Evolutionary conservation across 345 rosid genomes (phyloP).

Genomic region (Bretschneidera sinensis): DNA sequence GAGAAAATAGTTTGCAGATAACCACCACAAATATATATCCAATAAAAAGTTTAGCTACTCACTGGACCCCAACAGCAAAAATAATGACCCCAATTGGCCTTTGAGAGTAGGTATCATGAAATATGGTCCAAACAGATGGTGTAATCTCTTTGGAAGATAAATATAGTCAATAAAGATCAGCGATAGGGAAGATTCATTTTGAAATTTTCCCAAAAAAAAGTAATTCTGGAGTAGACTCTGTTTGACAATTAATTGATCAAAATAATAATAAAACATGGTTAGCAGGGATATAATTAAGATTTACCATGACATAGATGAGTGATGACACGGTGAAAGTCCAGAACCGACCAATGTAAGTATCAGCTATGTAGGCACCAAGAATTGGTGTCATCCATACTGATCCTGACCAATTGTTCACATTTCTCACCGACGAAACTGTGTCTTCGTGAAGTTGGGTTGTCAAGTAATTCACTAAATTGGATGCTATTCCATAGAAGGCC

Average conservation of each 20-base stretch:
- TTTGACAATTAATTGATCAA: too few relatives aligned
- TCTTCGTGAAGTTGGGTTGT: constrained; percentile 81
- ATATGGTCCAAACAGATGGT: constrained; percentile 25
- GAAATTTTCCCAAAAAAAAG: too few relatives aligned
- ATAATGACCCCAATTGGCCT: constrained; percentile 15
- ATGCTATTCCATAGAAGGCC: constrained; percentile 87
- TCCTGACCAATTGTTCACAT: constrained; percentile 93
- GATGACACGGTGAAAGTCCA: constrained; percentile 95
- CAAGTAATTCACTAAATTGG: constrained; percentile 77
- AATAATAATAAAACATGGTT: neutral
- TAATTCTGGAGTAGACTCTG: too few relatives aligned
- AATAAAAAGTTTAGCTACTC: constrained; percentile 9
- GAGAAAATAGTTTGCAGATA: too few relatives aligned
- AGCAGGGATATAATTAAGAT: neutral
- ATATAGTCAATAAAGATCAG: constrained; percentile 5
- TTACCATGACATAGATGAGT: constrained; percentile 72
- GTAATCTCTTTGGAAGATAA: constrained; percentile 6
- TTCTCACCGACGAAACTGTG: constrained; percentile 76
- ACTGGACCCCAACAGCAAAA: constrained; percentile 22
- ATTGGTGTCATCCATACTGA: constrained; percentile 92
- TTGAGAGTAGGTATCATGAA: constrained; percentile 3
- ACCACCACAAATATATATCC: constrained; percentile 6
- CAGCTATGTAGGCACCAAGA: constrained; percentile 87
- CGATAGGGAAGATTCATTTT: too few relatives aligned
- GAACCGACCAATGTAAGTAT: constrained; percentile 79